Evolutionary conservation across 306 rosid genomes (phyloP).

Genomic region (Hippophae tibetana): DNA sequence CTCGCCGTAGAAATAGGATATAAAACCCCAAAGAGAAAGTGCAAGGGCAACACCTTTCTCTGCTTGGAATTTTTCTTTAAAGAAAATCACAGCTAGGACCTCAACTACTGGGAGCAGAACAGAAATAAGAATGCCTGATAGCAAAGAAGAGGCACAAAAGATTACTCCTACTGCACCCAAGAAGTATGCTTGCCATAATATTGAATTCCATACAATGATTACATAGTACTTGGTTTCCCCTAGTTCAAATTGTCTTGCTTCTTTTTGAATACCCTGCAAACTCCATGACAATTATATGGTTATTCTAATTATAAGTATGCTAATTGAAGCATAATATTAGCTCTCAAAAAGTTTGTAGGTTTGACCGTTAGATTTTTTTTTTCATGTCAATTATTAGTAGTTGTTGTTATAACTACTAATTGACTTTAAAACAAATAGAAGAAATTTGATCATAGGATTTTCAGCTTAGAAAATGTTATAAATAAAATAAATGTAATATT

Average conservation of each 20-base stretch:
- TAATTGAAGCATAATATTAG: not conserved
- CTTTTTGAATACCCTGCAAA: slow-evolving; percentile 51
- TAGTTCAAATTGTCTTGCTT: slow-evolving; percentile 46
- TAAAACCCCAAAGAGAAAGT: slow-evolving; percentile 64
- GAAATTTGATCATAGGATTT: too few relatives aligned
- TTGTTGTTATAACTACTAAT: too few relatives aligned
- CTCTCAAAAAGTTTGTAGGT: not conserved
- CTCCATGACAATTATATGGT: not conserved
- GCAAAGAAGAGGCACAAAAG: slow-evolving; percentile 55
- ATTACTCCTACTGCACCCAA: slow-evolving; percentile 66
- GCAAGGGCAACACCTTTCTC: slow-evolving; percentile 53
- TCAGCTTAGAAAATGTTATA: too few relatives aligned
- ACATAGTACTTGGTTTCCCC: slow-evolving; percentile 54
- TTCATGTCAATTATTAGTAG: too few relatives aligned
- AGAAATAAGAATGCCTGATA: slow-evolving; percentile 52
- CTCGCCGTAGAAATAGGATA: slow-evolving; percentile 69
- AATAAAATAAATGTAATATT: too few relatives aligned
- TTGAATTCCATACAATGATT: slow-evolving; percentile 38
- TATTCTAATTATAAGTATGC: not conserved
- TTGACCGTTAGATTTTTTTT: too few relatives aligned
- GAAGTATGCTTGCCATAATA: slow-evolving; percentile 67
- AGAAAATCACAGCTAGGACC: slow-evolving; percentile 53
- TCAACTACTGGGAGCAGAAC: slow-evolving; percentile 49
- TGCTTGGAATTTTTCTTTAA: slow-evolving; percentile 43
- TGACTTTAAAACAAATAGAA: too few relatives aligned